These are phyloP conservation scores for Pseudoscleropodium purum DNA, from an alignment of 225 moss, liverwort and hornwort genomes.

Conservation along the genomic window DNA sequence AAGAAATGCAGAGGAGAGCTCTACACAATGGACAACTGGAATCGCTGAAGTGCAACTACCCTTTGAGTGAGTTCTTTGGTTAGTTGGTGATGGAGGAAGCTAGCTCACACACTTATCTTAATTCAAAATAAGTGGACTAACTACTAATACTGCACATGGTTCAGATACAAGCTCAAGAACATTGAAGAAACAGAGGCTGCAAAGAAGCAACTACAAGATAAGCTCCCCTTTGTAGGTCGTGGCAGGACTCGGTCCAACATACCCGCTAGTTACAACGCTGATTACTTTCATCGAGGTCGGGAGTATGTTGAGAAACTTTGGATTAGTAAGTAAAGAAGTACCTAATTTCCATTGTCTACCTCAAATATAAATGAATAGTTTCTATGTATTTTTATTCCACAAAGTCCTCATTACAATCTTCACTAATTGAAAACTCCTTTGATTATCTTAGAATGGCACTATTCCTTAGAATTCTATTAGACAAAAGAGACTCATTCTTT, in stretches of 20 bases:
- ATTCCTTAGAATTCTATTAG: background rate
- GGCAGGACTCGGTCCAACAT: slow-evolving; percentile 79
- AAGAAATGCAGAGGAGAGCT: slow-evolving; percentile 94
- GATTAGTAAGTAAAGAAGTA: slow-evolving; percentile 24
- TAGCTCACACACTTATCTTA: background rate
- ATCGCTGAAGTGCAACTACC: slow-evolving; percentile 95
- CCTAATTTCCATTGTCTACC: background rate
- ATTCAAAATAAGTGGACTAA: background rate
- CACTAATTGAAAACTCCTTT: background rate
- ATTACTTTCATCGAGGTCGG: slow-evolving; percentile 82
- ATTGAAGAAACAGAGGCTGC: slow-evolving; percentile 98
- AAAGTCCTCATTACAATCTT: background rate
- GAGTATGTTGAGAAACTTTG: slow-evolving; percentile 85
- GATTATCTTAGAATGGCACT: background rate
- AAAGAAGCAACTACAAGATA: slow-evolving; percentile 89
- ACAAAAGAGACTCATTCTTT: background rate
- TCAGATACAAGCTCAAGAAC: slow-evolving; percentile 86
- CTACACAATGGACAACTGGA: slow-evolving; percentile 98
- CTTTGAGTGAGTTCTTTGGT: slow-evolving; percentile 50
- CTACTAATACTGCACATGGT: background rate
- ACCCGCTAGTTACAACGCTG: slow-evolving; percentile 88
- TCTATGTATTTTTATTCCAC: background rate
- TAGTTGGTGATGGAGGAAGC: background rate
- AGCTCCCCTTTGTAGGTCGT: slow-evolving; percentile 81
- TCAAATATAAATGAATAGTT: too few relatives aligned